phyloP scores from a whole-genome alignment of 2,329 filamentous ascomycete species.

The Trematosphaeria pertusa region DNA sequence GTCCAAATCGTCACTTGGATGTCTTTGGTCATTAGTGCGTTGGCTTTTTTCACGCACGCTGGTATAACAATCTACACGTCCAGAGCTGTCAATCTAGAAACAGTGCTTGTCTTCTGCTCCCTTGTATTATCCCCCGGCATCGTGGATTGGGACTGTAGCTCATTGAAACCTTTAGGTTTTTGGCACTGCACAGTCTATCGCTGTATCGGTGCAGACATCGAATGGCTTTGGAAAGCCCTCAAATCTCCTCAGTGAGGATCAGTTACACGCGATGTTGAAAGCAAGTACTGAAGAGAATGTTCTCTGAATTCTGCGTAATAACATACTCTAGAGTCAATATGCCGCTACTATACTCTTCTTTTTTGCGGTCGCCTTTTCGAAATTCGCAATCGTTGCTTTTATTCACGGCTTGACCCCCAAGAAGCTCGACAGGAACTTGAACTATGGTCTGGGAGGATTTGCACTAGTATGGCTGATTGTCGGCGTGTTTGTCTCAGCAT shows the following conservation, averaged over 20 bases:
- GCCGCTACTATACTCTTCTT: constrained; percentile 33
- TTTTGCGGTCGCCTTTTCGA: constrained; percentile 33
- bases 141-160: not conserved
- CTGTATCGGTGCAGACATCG: constrained; percentile 21
- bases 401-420: constrained; percentile 30
- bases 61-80: constrained; percentile 29
- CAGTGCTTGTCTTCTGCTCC: constrained; percentile 20
- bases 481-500: constrained; percentile 20
- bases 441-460: constrained; percentile 17
- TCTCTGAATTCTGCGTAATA: not conserved
- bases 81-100: constrained; percentile 20
- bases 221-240: constrained; percentile 31
- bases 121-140: constrained; percentile 15
- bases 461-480: constrained; percentile 20
- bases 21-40: constrained; percentile 20
- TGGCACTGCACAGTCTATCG: constrained; percentile 26
- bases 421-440: constrained; percentile 19
- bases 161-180: constrained; percentile 17
- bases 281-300: not conserved
- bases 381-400: constrained; percentile 34
- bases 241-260: constrained; percentile 13
- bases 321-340: constrained; percentile 29
- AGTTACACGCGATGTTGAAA: constrained; percentile 12
- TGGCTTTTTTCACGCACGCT: constrained; percentile 29
- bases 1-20: constrained; percentile 35